These are phyloP conservation scores for Drechslerella stenobrocha DNA, from an alignment of 2,329 filamentous ascomycete genomes.

Conservation along the genomic window DNA sequence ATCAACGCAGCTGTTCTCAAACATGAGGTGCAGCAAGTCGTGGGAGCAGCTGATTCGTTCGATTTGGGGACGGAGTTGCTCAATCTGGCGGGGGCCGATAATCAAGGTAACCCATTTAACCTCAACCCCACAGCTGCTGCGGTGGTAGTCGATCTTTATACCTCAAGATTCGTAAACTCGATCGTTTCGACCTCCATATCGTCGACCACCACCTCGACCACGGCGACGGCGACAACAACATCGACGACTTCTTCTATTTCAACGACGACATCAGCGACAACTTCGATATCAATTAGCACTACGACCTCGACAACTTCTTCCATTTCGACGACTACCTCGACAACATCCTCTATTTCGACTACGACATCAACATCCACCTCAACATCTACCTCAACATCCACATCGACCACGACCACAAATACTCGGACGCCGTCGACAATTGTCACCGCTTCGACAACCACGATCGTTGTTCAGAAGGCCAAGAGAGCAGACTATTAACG, in stretches of 20 bases:
- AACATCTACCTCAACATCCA: conserved; percentile 10
- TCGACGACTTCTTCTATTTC: conserved; percentile 14
- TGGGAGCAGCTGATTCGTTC: conserved; percentile 25
- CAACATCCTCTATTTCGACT: conserved; percentile 21
- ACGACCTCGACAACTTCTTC: conserved; percentile 13
- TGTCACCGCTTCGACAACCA: conserved; percentile 24
- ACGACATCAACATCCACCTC: conserved; percentile 17
- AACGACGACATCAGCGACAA: conserved; percentile 17
- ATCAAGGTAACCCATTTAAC: conserved; percentile 37
- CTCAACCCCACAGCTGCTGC: conserved; percentile 21
- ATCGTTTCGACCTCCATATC: conserved; percentile 17
- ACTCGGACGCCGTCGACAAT: conserved; percentile 36
- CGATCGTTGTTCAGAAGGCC: conserved; percentile 15
- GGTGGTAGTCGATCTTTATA: conserved; percentile 25
- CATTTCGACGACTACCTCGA: conserved; percentile 18
- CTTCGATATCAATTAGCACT: conserved; percentile 18
- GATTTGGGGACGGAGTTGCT: conserved; percentile 25
- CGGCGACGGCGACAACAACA: conserved; percentile 12
- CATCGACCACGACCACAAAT: conserved; percentile 16
- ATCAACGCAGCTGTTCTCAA: conserved; percentile 22
- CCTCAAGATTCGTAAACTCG: conserved; percentile 19
- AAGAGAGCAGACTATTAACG: conserved; percentile 8
- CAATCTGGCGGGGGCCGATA: conserved; percentile 33
- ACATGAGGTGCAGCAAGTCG: conserved; percentile 28
- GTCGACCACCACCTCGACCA: conserved; percentile 13